These are phyloP conservation scores for Tricladium varicosporioides DNA, from an alignment of 2,329 filamentous ascomycete species.

Conservation along the genomic window DNA sequence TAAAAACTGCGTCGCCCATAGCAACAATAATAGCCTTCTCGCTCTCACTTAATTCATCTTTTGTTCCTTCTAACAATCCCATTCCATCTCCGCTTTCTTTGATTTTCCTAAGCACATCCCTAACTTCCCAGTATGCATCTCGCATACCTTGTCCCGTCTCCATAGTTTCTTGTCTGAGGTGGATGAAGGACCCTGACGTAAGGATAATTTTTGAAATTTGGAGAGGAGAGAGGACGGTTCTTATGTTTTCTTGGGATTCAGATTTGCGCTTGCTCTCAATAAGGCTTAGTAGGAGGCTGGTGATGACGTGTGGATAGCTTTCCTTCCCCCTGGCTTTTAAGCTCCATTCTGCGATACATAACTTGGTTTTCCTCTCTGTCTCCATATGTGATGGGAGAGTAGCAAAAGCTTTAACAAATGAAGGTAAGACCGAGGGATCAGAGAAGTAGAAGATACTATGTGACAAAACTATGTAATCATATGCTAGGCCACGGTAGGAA, in stretches of 20 bases:
- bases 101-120: no score
- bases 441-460: conserved; percentile 56
- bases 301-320: conserved; percentile 53
- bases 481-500: conserved; percentile 28
- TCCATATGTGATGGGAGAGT: neutral
- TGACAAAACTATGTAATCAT: conserved; percentile 46
- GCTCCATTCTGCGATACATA: conserved; percentile 48
- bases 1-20: no score
- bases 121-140: conserved; percentile 49
- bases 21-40: no score
- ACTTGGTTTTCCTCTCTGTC: conserved; percentile 31
- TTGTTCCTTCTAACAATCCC: no score
- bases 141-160: conserved; percentile 39
- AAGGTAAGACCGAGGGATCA: conserved; percentile 35
- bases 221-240: conserved; percentile 43
- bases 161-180: conserved; percentile 38
- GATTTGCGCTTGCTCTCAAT: conserved; percentile 43
- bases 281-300: conserved; percentile 44
- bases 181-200: conserved; percentile 8
- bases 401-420: conserved; percentile 31
- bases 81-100: no score
- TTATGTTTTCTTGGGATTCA: conserved; percentile 44
- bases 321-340: conserved; percentile 39
- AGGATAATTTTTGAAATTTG: conserved; percentile 36
- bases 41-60: no score